These are phyloP conservation scores for Diplocarpon rosae DNA, from an alignment of 2,329 filamentous ascomycete genomes.

Conservation along the genomic window DNA sequence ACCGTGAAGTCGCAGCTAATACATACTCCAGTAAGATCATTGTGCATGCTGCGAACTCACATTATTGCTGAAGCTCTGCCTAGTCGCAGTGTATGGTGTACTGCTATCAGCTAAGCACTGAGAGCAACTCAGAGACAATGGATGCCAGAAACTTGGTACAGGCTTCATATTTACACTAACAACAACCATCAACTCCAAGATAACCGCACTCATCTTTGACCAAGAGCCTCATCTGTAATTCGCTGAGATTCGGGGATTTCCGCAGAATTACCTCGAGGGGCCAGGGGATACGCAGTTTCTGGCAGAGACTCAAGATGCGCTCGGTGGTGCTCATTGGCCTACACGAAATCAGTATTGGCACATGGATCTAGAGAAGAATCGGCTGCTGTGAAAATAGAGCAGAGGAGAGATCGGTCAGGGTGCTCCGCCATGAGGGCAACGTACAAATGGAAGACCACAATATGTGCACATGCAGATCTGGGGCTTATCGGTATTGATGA, in stretches of 20 bases:
- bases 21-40: too few species aligned
- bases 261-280: constrained; percentile 44
- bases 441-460: constrained; percentile 86
- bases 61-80: too few species aligned
- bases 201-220: constrained; percentile 40
- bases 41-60: too few species aligned
- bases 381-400: background rate
- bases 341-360: constrained; percentile 10
- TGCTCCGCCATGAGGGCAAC: constrained; percentile 28
- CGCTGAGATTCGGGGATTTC: constrained; percentile 47
- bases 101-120: too few species aligned
- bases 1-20: too few species aligned
- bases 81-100: too few species aligned
- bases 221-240: constrained; percentile 46
- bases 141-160: background rate
- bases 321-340: constrained; percentile 88
- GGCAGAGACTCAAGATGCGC: constrained; percentile 74
- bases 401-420: background rate
- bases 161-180: constrained; percentile 19
- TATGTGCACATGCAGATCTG: constrained; percentile 86
- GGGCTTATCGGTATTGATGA: constrained; percentile 96
- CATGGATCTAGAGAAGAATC: background rate
- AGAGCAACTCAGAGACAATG: too few species aligned
- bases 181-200: constrained; percentile 3
- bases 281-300: constrained; percentile 70